Evolutionary conservation across 2,329 filamentous ascomycete genomes (phyloP), one percentile per base, ranked within the genome.

Genomic region (Malbranchea zuffiana): DNA sequence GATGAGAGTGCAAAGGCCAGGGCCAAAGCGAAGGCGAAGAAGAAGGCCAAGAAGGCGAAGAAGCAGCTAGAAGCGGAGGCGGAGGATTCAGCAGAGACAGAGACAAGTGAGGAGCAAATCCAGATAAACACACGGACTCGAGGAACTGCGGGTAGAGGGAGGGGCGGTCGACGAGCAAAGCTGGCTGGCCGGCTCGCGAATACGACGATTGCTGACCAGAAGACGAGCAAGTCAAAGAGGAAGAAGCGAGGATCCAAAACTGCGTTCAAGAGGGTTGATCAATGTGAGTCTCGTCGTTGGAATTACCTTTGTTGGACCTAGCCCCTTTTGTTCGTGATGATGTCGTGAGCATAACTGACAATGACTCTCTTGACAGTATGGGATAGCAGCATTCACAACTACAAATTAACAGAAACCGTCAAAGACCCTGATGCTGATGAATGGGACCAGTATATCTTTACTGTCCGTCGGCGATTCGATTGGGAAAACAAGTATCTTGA

Each of bases 391-490:
- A 72, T 73, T 30, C 73, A 78, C 53, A 74, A 78, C 47, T 81
- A 74, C 62, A 78, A 78, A 52, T 67, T 79, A 23, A 75, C 71
- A n/a, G 77, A 80, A 50, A 80, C 75, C 8, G 67, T 72, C 3
- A 69, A 77, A 38, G 73, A 78, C 34, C 67, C 71, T n/a, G 72
- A 74, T 40, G 62, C 62, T 17, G 69, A 75, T 36, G 73, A 82
- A 47, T 87, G 85, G 56, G 78, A 87, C 42, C 75, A 82, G 42
- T 90, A 80, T 54, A 70, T 85, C 19, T 93, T 94, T 56, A 82
- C 85, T 16, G 81, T 94, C 11, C 75, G 83, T 11, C 73, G 86
- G 37, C 80, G 74, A 10, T 92, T 94, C 54, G 80, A 87, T 55
- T 84, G 75, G 74, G 82, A 90, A 48, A 83, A 84, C 44, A 85